Conservation (phyloP, 1,139 yeast genomes). For the Candida sp. region DNA sequence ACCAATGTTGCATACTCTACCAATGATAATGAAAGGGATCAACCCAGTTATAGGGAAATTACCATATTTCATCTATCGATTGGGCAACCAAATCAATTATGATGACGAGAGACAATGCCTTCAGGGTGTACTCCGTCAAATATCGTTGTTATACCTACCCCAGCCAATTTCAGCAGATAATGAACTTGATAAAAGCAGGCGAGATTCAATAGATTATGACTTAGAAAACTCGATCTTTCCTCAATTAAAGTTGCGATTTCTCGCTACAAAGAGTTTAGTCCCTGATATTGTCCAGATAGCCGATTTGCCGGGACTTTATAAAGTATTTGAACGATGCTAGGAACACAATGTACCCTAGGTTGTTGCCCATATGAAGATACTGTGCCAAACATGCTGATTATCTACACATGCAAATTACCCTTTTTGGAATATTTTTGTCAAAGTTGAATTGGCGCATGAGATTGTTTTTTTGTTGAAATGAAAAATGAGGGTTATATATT, state of each 20-base stretch:
- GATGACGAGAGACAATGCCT: constrained; percentile 66
- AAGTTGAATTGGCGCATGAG: background rate
- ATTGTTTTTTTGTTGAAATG: background rate
- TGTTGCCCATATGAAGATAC: background rate
- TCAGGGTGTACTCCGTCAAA: constrained; percentile 57
- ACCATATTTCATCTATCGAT: constrained; percentile 60
- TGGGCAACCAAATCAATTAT: constrained; percentile 63
- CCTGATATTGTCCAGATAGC: constrained; percentile 79
- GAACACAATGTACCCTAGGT: background rate
- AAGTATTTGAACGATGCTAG: constrained; percentile 88
- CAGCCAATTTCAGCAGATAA: constrained; percentile 36
- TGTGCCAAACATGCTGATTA: background rate
- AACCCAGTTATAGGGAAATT: constrained; percentile 62
- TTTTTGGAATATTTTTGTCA: background rate
- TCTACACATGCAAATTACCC: constrained; percentile 1
- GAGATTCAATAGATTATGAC: constrained; percentile 19
- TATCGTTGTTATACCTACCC: constrained; percentile 76
- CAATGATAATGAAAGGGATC: constrained; percentile 64
- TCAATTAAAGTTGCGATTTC: constrained; percentile 55
- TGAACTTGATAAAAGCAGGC: constrained; percentile 15
- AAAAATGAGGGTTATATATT: background rate
- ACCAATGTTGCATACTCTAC: constrained; percentile 48
- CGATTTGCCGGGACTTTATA: constrained; percentile 85
- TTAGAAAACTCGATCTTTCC: constrained; percentile 70
- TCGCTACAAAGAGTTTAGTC: constrained; percentile 57